Conservation (phyloP, 805 yeast species). For the Starmera caribaea region DNA sequence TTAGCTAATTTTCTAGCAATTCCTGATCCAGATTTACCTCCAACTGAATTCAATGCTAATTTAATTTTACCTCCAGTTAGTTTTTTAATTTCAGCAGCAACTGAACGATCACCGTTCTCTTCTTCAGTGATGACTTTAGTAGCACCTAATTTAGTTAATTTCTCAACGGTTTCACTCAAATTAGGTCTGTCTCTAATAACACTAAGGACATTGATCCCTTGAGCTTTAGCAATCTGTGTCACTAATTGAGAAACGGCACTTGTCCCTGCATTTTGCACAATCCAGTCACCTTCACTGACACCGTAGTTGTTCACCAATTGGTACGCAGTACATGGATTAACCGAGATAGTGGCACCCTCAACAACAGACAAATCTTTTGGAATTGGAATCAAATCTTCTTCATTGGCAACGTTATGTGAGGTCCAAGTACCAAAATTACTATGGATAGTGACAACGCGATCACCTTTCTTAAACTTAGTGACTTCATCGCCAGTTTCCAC, state of each 20-base stretch:
- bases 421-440: conserved; percentile 95
- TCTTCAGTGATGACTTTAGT: conserved; percentile 83
- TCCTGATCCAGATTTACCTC: conserved; percentile 78
- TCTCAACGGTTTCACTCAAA: conserved; percentile 48
- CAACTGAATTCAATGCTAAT: conserved; percentile 86
- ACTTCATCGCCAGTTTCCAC: conserved; percentile 56
- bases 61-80: conserved; percentile 48
- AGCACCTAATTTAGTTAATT: conserved; percentile 64
- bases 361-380: conserved; percentile 36
- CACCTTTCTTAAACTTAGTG: conserved; percentile 47
- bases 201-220: conserved; percentile 76
- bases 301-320: conserved; percentile 70
- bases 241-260: conserved; percentile 93
- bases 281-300: conserved; percentile 54
- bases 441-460: conserved; percentile 75
- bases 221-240: conserved; percentile 69
- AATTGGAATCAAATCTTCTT: conserved; percentile 45
- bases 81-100: conserved; percentile 47
- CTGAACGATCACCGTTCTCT: conserved; percentile 61
- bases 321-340: conserved; percentile 89
- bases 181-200: conserved; percentile 83
- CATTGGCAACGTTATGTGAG: conserved; percentile 52
- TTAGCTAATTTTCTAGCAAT: conserved; percentile 73
- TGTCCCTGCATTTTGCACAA: conserved; percentile 93
- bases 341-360: conserved; percentile 83